A percentile compares a stretch with the other conserved stretches of the same genome.
Conservation (phyloP, 495 filamentous ascomycete genomes). For the Hypoxylon intermedium region DNA sequence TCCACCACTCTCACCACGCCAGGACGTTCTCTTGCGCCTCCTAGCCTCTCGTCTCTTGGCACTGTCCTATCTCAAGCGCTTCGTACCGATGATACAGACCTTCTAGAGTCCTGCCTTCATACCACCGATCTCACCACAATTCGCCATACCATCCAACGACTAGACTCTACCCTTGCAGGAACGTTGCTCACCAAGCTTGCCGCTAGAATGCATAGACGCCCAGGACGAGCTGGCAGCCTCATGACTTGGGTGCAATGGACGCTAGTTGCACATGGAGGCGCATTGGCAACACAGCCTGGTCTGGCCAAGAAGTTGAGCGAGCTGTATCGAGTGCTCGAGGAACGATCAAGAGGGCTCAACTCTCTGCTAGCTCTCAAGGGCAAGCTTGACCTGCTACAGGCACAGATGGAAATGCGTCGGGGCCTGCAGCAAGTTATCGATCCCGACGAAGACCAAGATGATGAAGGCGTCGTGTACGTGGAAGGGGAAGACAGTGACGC, state of each 20-base stretch:
- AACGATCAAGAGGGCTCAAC: constrained; percentile 81
- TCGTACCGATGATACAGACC: constrained; percentile 82
- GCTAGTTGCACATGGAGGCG: constrained; percentile 91
- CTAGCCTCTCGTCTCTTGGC: constrained; percentile 80
- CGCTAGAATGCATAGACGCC: constrained; percentile 83
- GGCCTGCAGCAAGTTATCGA: constrained; percentile 56
- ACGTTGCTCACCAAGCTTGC: constrained; percentile 82
- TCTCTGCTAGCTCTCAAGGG: constrained; percentile 88
- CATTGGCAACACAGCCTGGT: constrained; percentile 80
- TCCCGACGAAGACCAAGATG: constrained; percentile 64
- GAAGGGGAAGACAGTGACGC: constrained; percentile 72
- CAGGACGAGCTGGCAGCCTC: constrained; percentile 87
- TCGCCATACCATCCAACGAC: constrained; percentile 83
- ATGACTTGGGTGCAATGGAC: constrained; percentile 98
- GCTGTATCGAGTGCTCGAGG: constrained; percentile 82
- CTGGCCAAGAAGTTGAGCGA: constrained; percentile 76
- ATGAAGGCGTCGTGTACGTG: constrained; percentile 84
- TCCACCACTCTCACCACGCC: constrained; percentile 41
- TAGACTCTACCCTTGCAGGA: constrained; percentile 82
- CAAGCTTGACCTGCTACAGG: constrained; percentile 87
- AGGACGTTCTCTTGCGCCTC: constrained; percentile 56
- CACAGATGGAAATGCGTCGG: constrained; percentile 81
- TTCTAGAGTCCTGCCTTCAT: constrained; percentile 91
- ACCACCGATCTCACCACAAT: constrained; percentile 75
- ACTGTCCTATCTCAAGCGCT: constrained; percentile 93